These are phyloP conservation scores for Xylaria sp. DNA, from an alignment of 2,329 filamentous ascomycete species.

Conservation along the genomic window DNA sequence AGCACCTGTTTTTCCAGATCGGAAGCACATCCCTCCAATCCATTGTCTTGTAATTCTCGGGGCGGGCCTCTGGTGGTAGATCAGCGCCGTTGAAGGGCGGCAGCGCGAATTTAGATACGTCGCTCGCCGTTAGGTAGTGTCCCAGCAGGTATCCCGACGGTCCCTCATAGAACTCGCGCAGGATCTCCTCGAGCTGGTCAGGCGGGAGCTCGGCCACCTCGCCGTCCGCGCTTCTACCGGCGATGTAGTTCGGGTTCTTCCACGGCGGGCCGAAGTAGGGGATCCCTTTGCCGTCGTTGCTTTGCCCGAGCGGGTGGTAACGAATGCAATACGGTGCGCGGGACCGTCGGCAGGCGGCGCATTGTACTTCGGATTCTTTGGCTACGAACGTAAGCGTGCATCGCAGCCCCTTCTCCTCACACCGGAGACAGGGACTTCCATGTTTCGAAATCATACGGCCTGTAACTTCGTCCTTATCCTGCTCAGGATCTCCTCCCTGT, in stretches of 20 bases:
- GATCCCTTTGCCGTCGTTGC: neutral
- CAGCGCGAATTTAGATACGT: slow-evolving; percentile 27
- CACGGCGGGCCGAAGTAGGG: slow-evolving; percentile 39
- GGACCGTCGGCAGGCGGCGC: slow-evolving; percentile 42
- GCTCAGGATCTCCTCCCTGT: neutral
- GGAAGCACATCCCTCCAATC: slow-evolving; percentile 41
- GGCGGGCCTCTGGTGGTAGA: slow-evolving; percentile 14
- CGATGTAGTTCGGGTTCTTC: slow-evolving; percentile 44
- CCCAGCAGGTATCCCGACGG: slow-evolving; percentile 29
- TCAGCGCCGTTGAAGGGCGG: slow-evolving; percentile 41
- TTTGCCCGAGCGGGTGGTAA: neutral
- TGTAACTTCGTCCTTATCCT: slow-evolving; percentile 35
- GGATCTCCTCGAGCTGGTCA: slow-evolving; percentile 34
- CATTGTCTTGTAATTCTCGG: slow-evolving; percentile 23
- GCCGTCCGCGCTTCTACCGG: neutral
- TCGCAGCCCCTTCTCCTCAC: slow-evolving; percentile 40
- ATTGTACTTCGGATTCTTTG: slow-evolving; percentile 36
- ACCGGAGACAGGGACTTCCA: slow-evolving; percentile 42
- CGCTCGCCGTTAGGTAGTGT: slow-evolving; percentile 20
- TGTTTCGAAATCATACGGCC: slow-evolving; percentile 38
- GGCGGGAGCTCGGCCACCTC: neutral
- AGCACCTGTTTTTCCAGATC: slow-evolving; percentile 20
- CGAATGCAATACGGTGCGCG: slow-evolving; percentile 40
- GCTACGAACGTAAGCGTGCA: slow-evolving; percentile 44
- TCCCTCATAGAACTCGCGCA: slow-evolving; percentile 38